Evolutionary conservation across 768 basidiomycete species (phyloP).

Genomic region (Xerocomellus amylosporus): DNA sequence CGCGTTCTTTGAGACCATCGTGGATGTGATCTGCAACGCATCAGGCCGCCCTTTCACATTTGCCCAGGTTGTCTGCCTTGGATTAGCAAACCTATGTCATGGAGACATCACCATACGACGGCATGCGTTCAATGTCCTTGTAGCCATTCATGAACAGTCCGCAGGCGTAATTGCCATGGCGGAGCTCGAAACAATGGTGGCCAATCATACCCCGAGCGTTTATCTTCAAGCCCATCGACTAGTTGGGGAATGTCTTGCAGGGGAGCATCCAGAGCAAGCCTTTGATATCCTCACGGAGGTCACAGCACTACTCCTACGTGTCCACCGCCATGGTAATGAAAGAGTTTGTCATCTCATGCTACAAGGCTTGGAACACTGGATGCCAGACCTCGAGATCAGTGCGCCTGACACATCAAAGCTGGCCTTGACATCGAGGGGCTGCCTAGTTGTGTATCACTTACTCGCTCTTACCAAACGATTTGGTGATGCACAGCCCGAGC

Average conservation of each 20-base stretch:
- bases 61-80: slow-evolving; percentile 71
- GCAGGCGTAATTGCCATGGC: slow-evolving; percentile 67
- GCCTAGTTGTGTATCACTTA: slow-evolving; percentile 71
- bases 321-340: slow-evolving; percentile 49
- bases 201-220: slow-evolving; percentile 68
- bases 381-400: slow-evolving; percentile 58
- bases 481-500: slow-evolving; percentile 70
- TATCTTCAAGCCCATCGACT: slow-evolving; percentile 79
- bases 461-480: slow-evolving; percentile 81
- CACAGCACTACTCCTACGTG: slow-evolving; percentile 65
- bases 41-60: slow-evolving; percentile 64
- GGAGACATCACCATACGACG: slow-evolving; percentile 58
- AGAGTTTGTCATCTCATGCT: slow-evolving; percentile 60
- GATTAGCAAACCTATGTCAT: slow-evolving; percentile 83
- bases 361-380: slow-evolving; percentile 82
- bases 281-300: slow-evolving; percentile 66
- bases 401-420: slow-evolving; percentile 45
- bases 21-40: slow-evolving; percentile 59
- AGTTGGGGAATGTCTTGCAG: slow-evolving; percentile 75
- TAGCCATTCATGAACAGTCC: slow-evolving; percentile 64
- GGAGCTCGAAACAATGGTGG: slow-evolving; percentile 69
- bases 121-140: slow-evolving; percentile 77
- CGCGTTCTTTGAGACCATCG: slow-evolving; percentile 76
- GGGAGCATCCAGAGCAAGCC: slow-evolving; percentile 67
- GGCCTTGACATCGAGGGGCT: slow-evolving; percentile 44